These are phyloP conservation scores for Dioszegia crocea DNA, from an alignment of 768 basidiomycete species.

Conservation along the genomic window DNA sequence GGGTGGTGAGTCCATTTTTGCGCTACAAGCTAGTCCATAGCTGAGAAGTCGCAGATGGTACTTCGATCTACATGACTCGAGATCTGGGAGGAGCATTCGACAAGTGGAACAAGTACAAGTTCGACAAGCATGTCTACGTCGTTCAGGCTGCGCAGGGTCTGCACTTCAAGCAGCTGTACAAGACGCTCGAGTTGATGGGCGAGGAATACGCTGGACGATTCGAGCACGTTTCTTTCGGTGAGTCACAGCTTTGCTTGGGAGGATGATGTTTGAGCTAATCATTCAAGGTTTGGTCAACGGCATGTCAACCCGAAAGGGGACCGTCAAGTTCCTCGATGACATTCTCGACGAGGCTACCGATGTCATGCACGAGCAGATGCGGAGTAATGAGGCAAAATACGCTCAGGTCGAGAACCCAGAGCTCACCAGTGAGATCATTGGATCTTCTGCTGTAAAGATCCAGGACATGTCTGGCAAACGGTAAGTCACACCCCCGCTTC, in stretches of 20 bases:
- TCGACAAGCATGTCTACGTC: constrained; percentile 90
- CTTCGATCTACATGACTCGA: constrained; percentile 87
- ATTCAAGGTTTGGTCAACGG: constrained; percentile 73
- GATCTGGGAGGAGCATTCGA: constrained; percentile 92
- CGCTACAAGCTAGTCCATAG: background rate
- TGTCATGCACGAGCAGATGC: constrained; percentile 97
- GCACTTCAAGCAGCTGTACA: constrained; percentile 88
- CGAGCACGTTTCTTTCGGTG: constrained; percentile 69
- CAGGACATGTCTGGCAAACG: constrained; percentile 95
- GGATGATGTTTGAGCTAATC: constrained; percentile 38
- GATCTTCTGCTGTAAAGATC: constrained; percentile 93
- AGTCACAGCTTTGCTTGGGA: constrained; percentile 53
- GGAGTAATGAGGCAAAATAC: constrained; percentile 89
- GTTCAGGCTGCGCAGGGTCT: constrained; percentile 69
- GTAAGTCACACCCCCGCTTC: constrained; percentile 52
- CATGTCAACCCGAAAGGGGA: constrained; percentile 82
- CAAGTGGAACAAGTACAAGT: constrained; percentile 85
- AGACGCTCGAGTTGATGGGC: constrained; percentile 82
- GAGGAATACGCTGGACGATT: constrained; percentile 79
- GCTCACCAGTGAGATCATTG: constrained; percentile 70
- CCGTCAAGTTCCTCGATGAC: constrained; percentile 89
- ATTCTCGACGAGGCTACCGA: constrained; percentile 71
- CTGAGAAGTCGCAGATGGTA: constrained; percentile 64
- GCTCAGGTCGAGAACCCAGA: constrained; percentile 81
- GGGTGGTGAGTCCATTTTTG: constrained; percentile 48